Conservation (phyloP, 1,284 basidiomycete genomes). For the Fomitopsis pinicola region DNA sequence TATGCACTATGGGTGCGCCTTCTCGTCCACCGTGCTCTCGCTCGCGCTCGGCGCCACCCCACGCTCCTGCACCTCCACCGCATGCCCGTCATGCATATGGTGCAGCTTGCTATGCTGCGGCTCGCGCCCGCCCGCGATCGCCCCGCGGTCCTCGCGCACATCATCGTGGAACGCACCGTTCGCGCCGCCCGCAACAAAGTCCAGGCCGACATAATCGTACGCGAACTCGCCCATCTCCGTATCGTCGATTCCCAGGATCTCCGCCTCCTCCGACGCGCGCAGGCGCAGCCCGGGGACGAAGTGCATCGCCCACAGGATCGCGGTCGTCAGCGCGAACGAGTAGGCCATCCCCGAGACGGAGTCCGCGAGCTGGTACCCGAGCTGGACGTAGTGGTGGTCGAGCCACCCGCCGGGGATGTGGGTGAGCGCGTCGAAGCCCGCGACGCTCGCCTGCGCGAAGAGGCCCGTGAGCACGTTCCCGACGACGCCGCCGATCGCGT, state of each 20-base stretch:
- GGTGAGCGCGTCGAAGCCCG: slow-evolving; percentile 77
- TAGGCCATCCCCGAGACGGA: slow-evolving; percentile 71
- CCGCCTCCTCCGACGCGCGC: slow-evolving; percentile 76
- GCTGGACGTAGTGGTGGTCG: slow-evolving; percentile 79
- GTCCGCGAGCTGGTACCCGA: slow-evolving; percentile 87
- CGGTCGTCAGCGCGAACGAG: slow-evolving; percentile 82
- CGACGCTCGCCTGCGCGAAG: slow-evolving; percentile 86
- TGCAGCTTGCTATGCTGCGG: slow-evolving; percentile 14
- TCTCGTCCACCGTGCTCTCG: slow-evolving; percentile 9
- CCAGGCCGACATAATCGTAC: slow-evolving; percentile 82
- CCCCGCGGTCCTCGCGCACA: slow-evolving; percentile 23
- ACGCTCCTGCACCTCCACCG: not conserved
- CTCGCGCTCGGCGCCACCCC: slow-evolving; percentile 6
- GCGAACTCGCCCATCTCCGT: slow-evolving; percentile 92
- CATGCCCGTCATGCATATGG: slow-evolving; percentile 10
- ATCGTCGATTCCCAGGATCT: slow-evolving; percentile 93
- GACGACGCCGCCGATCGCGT: slow-evolving; percentile 84
- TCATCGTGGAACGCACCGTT: slow-evolving; percentile 21
- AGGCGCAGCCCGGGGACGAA: slow-evolving; percentile 85
- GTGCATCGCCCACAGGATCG: slow-evolving; percentile 92
- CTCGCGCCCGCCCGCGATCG: slow-evolving; percentile 26
- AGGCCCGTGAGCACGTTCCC: slow-evolving; percentile 83
- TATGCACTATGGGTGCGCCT: not conserved
- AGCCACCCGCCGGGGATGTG: slow-evolving; percentile 86
- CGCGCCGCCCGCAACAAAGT: slow-evolving; percentile 14